Evolutionary conservation across 768 basidiomycete species (phyloP).

Genomic region (Rhodocollybia butyracea): DNA sequence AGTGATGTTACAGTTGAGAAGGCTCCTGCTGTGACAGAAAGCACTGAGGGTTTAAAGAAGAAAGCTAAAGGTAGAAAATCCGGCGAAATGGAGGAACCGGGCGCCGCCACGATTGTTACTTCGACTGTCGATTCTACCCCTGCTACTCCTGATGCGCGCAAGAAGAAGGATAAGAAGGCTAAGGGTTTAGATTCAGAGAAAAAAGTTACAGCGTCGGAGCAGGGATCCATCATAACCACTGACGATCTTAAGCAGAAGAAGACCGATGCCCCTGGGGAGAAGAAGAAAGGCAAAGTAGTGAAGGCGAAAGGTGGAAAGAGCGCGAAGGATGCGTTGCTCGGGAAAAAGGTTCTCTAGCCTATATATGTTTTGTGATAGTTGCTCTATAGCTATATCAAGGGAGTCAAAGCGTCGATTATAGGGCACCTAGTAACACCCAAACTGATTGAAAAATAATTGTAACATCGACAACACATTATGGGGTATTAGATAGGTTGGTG

Average conservation of each 20-base stretch:
- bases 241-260: constrained; percentile 56
- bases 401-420: too few relatives aligned
- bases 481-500: too few relatives aligned
- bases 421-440: too few relatives aligned
- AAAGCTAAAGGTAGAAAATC: constrained; percentile 1
- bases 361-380: too few relatives aligned
- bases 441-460: too few relatives aligned
- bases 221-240: constrained; percentile 20
- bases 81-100: constrained; percentile 14
- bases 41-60: constrained; percentile 9
- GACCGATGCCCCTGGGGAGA: constrained; percentile 39
- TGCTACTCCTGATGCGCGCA: background rate
- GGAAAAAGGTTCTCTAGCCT: constrained; percentile 40
- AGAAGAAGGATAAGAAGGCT: constrained; percentile 8
- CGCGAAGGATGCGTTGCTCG: constrained; percentile 52
- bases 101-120: background rate
- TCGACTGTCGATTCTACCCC: background rate
- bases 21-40: constrained; percentile 10
- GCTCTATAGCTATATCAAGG: too few relatives aligned
- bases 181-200: background rate
- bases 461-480: too few relatives aligned
- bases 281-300: constrained; percentile 52
- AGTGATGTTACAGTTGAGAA: constrained; percentile 14
- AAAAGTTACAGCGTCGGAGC: background rate
- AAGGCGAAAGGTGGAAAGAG: constrained; percentile 41